A percentile compares a stretch with the other conserved stretches of the same genome.
These are phyloP conservation scores for Chytriomyces sp. DNA, from an alignment of 192 early-diverging fungal species.

Conservation along the genomic window DNA sequence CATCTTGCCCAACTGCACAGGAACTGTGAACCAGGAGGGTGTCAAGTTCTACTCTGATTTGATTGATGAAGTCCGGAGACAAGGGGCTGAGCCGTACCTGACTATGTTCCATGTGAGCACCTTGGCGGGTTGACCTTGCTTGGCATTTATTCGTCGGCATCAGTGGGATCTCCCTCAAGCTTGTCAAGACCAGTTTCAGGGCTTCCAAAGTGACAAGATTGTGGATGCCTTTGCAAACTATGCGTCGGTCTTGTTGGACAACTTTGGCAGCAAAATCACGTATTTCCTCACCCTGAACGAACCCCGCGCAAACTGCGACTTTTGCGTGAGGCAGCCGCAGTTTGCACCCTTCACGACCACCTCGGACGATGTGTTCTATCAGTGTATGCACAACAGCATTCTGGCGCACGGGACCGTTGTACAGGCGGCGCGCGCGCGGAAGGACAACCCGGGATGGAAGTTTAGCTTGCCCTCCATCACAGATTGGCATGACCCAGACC, in stretches of 20 bases:
- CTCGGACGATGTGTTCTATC: background rate
- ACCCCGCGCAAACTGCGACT: conserved; percentile 31
- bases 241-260: conserved; percentile 30
- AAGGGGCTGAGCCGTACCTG: conserved; percentile 38
- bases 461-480: conserved; percentile 23
- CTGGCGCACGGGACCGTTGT: conserved; percentile 24
- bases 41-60: conserved; percentile 35
- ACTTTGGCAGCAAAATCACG: conserved; percentile 23
- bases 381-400: conserved; percentile 14
- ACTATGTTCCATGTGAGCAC: conserved; percentile 33
- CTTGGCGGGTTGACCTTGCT: background rate
- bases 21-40: conserved; percentile 26
- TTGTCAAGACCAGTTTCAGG: conserved; percentile 29
- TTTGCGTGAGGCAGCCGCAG: background rate
- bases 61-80: conserved; percentile 34
- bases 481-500: conserved; percentile 5
- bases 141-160: conserved; percentile 34
- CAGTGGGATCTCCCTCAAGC: conserved; percentile 33
- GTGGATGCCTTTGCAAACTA: conserved; percentile 36
- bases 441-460: conserved; percentile 2
- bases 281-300: conserved; percentile 45
- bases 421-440: conserved; percentile 2
- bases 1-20: conserved; percentile 36
- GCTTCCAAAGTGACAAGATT: conserved; percentile 19
- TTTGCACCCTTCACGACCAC: conserved; percentile 1